Evolutionary conservation across 345 rosid genomes (phyloP).

Genomic region (Gossypium thurberi): DNA sequence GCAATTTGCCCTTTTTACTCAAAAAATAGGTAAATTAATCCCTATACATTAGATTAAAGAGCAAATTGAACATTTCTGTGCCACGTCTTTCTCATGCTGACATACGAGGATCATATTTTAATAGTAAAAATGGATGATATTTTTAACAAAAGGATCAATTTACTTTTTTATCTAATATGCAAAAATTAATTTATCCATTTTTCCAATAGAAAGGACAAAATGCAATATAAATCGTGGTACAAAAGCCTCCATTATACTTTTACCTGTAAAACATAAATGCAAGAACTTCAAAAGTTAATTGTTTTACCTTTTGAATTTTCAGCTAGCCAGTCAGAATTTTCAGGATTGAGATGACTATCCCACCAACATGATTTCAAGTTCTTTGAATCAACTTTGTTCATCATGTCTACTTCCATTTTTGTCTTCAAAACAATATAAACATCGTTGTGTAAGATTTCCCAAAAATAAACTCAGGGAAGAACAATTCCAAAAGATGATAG

Average conservation of each 20-base stretch:
- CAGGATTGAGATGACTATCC: constrained; percentile 29
- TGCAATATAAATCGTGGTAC: too few relatives aligned
- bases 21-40: too few relatives aligned
- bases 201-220: too few relatives aligned
- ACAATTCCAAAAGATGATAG: not conserved
- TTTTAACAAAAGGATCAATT: too few relatives aligned
- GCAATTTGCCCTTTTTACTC: too few relatives aligned
- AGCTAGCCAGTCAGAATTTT: constrained; percentile 38
- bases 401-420: constrained; percentile 16
- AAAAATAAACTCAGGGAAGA: not conserved
- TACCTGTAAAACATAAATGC: not conserved
- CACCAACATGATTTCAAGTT: constrained; percentile 19
- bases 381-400: constrained; percentile 10
- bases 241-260: too few relatives aligned
- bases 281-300: not conserved
- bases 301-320: constrained; percentile 49
- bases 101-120: too few relatives aligned
- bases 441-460: not conserved
- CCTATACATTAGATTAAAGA: too few relatives aligned
- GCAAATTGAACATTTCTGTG: fast-evolving
- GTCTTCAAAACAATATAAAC: not conserved
- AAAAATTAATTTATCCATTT: too few relatives aligned
- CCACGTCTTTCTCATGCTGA: too few relatives aligned
- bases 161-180: too few relatives aligned
- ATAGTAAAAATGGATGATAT: too few relatives aligned